Evolutionary conservation across 208 protist genomes (phyloP).

Genomic region (Trypanosoma cruzi): DNA sequence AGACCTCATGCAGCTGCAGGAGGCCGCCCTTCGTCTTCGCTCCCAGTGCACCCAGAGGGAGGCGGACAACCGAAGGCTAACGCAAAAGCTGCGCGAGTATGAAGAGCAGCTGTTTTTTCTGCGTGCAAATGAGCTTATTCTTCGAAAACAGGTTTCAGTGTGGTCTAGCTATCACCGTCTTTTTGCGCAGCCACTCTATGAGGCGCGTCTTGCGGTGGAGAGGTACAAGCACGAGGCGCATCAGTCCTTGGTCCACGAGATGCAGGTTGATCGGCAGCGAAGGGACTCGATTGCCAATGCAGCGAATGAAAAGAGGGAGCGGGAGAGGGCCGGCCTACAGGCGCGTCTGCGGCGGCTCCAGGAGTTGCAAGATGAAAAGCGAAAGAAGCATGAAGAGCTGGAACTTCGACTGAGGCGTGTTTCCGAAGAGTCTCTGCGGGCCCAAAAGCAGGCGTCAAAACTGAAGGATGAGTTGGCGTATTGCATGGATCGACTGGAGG

Average conservation of each 20-base stretch:
- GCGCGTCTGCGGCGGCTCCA: constrained; percentile 4
- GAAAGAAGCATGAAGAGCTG: not conserved
- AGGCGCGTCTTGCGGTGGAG: constrained; percentile 8
- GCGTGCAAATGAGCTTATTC: constrained; percentile 15
- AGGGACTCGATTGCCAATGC: not conserved
- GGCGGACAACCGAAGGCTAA: not conserved
- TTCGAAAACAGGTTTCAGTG: constrained; percentile 10
- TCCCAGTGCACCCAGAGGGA: not conserved
- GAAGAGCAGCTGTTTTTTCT: not conserved
- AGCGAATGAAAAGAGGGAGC: not conserved
- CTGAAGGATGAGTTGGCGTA: constrained; percentile 7
- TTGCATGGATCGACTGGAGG: constrained; percentile 12
- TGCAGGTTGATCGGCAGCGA: not conserved
- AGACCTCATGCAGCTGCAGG: constrained; percentile 19
- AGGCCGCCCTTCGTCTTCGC: constrained; percentile 11
- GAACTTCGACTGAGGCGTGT: not conserved
- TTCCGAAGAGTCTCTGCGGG: not conserved
- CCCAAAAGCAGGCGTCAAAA: not conserved
- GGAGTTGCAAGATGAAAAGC: not conserved
- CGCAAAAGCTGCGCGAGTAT: not conserved
- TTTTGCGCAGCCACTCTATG: constrained; percentile 18
- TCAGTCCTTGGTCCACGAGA: constrained; percentile 5
- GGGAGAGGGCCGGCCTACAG: not conserved
- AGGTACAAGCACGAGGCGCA: constrained; percentile 8
- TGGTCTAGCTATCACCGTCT: constrained; percentile 17